Percentiles rank a stretch among this genome's conserved stretches.
Conservation (phyloP, 495 filamentous ascomycete species). For the Penicillium nucicola region DNA sequence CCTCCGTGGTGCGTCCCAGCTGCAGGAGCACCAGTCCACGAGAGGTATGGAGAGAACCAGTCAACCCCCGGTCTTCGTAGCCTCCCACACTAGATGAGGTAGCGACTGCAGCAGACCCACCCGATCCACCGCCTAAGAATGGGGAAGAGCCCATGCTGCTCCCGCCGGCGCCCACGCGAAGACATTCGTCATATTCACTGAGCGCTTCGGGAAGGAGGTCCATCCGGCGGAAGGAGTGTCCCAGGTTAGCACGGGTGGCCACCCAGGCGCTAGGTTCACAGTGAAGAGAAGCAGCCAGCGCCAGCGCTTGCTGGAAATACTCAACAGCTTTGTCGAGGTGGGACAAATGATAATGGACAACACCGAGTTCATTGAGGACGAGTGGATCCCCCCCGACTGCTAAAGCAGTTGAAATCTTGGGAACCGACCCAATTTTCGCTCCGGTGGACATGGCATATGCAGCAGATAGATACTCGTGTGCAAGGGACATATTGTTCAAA, state of each 20-base stretch:
- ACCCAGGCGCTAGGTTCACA: constrained; percentile 83
- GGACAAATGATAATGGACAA: constrained; percentile 91
- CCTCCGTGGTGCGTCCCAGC: constrained; percentile 60
- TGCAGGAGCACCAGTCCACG: constrained; percentile 70
- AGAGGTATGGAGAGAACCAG: constrained; percentile 45
- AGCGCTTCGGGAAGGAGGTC: constrained; percentile 70
- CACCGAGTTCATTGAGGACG: constrained; percentile 91
- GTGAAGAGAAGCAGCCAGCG: constrained; percentile 73
- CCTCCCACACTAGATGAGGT: constrained; percentile 41
- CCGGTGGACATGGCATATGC: constrained; percentile 72
- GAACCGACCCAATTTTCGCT: constrained; percentile 37
- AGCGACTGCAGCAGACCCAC: constrained; percentile 30
- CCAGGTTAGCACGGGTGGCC: constrained; percentile 82
- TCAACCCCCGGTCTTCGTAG: constrained; percentile 44
- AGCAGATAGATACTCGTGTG: constrained; percentile 91
- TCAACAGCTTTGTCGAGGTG: constrained; percentile 66
- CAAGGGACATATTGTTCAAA: constrained; percentile 89
- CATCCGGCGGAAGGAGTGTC: constrained; percentile 76
- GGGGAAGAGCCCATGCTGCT: constrained; percentile 48
- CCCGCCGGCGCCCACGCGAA: constrained; percentile 71
- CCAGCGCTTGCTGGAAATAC: constrained; percentile 71
- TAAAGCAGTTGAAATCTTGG: constrained; percentile 45
- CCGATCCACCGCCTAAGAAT: constrained; percentile 36
- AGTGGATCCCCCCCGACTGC: constrained; percentile 65
- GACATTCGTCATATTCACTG: constrained; percentile 75